Percentiles rank a stretch among this genome's conserved stretches.
phyloP scores from a whole-genome alignment of 1,284 basidiomycete genomes.

The Dichomitus squalens region DNA sequence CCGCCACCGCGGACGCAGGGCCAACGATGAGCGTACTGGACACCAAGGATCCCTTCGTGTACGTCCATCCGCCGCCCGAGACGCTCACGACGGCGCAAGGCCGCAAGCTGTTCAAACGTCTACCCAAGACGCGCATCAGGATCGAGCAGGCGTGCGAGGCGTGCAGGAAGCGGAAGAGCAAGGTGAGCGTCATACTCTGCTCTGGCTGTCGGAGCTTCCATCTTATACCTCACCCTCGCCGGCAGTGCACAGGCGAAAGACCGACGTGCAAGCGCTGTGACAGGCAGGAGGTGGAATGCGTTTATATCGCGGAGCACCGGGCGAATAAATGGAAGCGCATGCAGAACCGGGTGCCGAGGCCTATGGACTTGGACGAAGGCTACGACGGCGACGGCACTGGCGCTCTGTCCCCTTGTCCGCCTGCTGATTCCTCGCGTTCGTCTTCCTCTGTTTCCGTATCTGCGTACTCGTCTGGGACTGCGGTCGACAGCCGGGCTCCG shows the following conservation, averaged over 20 bases:
- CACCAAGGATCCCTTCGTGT: constrained; percentile 4
- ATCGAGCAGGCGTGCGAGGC: constrained; percentile 25
- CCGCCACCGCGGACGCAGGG: too few species aligned
- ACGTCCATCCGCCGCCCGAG: constrained; percentile 5
- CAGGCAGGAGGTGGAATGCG: constrained; percentile 15
- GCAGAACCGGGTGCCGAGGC: neutral
- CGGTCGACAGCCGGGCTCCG: neutral
- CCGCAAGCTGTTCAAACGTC: constrained; percentile 9
- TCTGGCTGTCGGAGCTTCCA: neutral
- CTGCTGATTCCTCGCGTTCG: constrained; percentile 1
- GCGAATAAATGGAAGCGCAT: constrained; percentile 10
- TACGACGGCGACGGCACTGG: neutral
- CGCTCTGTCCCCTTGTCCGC: neutral
- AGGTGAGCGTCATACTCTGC: constrained; percentile 9
- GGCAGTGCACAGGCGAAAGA: constrained; percentile 22
- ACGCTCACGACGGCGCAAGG: constrained; percentile 1
- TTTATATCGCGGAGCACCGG: constrained; percentile 24
- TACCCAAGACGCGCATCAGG: constrained; percentile 3
- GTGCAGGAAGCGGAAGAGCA: constrained; percentile 25
- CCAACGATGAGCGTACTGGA: neutral
- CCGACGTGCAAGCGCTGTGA: constrained; percentile 22
- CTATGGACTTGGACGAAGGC: neutral
- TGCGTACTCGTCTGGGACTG: neutral
- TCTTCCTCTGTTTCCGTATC: neutral
- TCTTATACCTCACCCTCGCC: neutral